These are phyloP conservation scores for Pseudogymnoascus verrucosus DNA, from an alignment of 2,329 filamentous ascomycete genomes.

Conservation along the genomic window DNA sequence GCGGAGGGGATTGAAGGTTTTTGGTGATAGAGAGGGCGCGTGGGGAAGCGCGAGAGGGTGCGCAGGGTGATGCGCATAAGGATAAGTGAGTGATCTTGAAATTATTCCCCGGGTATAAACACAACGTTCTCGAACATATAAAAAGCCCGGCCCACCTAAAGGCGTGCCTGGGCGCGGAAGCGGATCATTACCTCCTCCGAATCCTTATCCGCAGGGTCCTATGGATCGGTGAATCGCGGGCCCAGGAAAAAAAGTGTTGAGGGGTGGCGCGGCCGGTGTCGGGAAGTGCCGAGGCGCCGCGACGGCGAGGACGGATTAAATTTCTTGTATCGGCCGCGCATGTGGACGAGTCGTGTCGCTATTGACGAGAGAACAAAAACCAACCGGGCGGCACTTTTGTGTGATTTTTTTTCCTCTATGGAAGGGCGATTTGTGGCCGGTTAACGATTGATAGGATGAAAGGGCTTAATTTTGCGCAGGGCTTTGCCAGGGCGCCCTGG, in stretches of 20 bases:
- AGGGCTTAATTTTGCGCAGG: not conserved
- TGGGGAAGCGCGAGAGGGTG: not conserved
- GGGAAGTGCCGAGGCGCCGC: not conserved
- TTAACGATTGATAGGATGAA: not conserved
- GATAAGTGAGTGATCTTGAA: not conserved
- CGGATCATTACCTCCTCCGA: not conserved
- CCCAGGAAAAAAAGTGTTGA: not conserved
- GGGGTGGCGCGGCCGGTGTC: not conserved
- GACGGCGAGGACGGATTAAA: not conserved
- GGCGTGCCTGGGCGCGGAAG: not conserved
- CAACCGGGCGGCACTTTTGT: not conserved
- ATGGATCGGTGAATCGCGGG: not conserved
- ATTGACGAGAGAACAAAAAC: not conserved
- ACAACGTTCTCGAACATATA: not conserved
- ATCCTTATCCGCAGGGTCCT: not conserved
- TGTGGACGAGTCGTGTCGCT: not conserved
- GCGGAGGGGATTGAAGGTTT: not conserved
- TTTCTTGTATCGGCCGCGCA: conserved; percentile 1
- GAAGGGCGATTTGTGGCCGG: not conserved
- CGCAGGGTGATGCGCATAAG: not conserved
- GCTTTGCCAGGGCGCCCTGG: not conserved
- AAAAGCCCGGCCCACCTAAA: not conserved
- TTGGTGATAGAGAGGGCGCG: not conserved
- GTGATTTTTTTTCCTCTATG: not conserved
- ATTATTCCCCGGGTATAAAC: not conserved